Evolutionary conservation across 306 rosid species (phyloP).

Genomic region (Phaseolus lunatus): DNA sequence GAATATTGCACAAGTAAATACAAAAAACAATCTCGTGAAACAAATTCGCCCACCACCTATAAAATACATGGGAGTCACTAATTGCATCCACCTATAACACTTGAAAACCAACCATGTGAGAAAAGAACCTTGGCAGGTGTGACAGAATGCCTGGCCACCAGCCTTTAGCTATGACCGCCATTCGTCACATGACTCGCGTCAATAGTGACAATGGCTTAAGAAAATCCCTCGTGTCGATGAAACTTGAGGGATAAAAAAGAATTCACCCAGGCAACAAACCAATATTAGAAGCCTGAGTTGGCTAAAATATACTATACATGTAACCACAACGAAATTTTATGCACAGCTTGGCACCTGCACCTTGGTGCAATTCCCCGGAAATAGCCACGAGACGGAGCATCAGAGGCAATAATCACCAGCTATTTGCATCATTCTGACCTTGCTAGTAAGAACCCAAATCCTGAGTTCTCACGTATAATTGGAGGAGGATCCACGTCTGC

Average conservation of each 20-base stretch:
- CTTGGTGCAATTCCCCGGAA: slow-evolving; percentile 49
- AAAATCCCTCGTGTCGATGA: slow-evolving; percentile 73
- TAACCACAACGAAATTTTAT: slow-evolving; percentile 57
- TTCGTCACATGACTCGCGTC: slow-evolving; percentile 54
- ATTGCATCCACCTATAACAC: slow-evolving; percentile 59
- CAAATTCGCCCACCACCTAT: slow-evolving; percentile 55
- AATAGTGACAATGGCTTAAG: slow-evolving; percentile 63
- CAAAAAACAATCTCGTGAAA: slow-evolving; percentile 54
- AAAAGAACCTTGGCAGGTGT: slow-evolving; percentile 50
- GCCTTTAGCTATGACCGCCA: slow-evolving; percentile 56
- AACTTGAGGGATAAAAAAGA: slow-evolving; percentile 76
- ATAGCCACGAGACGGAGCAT: slow-evolving; percentile 43
- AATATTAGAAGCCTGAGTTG: slow-evolving; percentile 62
- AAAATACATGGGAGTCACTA: slow-evolving; percentile 50
- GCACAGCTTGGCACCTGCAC: slow-evolving; percentile 73
- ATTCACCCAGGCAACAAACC: slow-evolving; percentile 71
- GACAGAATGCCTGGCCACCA: slow-evolving; percentile 57
- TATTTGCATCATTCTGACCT: slow-evolving; percentile 70
- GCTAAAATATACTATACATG: slow-evolving; percentile 70
- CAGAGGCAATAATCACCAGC: slow-evolving; percentile 38
- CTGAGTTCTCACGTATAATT: slow-evolving; percentile 95
- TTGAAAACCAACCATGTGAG: slow-evolving; percentile 52
- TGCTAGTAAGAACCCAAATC: slow-evolving; percentile 89
- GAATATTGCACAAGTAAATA: slow-evolving; percentile 46
- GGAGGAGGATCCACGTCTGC: slow-evolving; percentile 97